A percentile compares a stretch with the other conserved stretches of the same genome.
phyloP scores from a whole-genome alignment of 495 filamentous ascomycete species.

The Aspergillus hancockii region DNA sequence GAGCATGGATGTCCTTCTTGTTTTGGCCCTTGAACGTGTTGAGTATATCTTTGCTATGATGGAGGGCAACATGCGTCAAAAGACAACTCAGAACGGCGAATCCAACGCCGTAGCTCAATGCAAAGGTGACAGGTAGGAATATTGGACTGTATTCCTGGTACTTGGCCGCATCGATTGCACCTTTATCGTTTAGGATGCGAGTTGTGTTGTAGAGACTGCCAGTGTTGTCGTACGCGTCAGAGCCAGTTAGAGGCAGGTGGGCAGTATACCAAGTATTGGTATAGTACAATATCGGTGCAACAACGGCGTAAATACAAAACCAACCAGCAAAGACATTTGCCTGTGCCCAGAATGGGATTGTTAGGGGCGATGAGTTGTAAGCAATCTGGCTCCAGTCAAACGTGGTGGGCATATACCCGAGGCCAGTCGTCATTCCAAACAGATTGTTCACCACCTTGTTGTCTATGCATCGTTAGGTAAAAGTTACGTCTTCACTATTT shows the following conservation, averaged over 20 bases:
- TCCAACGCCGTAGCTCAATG: slow-evolving; percentile 73
- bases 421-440: slow-evolving; percentile 81
- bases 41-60: slow-evolving; percentile 23
- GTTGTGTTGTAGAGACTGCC: slow-evolving; percentile 74
- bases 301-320: slow-evolving; percentile 79
- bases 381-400: slow-evolving; percentile 93
- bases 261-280: slow-evolving; percentile 70
- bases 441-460: slow-evolving; percentile 43
- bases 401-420: slow-evolving; percentile 81
- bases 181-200: slow-evolving; percentile 68
- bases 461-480: slow-evolving; percentile 19
- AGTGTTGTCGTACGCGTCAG: slow-evolving; percentile 74
- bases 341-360: slow-evolving; percentile 87
- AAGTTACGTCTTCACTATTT: slow-evolving; percentile 29
- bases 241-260: slow-evolving; percentile 77
- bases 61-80: slow-evolving; percentile 16
- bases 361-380: slow-evolving; percentile 81
- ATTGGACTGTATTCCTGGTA: slow-evolving; percentile 76
- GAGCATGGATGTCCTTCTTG: slow-evolving; percentile 74
- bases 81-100: slow-evolving; percentile 72
- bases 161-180: slow-evolving; percentile 66
- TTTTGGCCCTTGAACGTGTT: slow-evolving; percentile 16
- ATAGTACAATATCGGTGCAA: slow-evolving; percentile 77
- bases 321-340: slow-evolving; percentile 82
- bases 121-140: slow-evolving; percentile 77